phyloP scores from a whole-genome alignment of 73 alveolate genomes.

The Tetrahymena elliotti region DNA sequence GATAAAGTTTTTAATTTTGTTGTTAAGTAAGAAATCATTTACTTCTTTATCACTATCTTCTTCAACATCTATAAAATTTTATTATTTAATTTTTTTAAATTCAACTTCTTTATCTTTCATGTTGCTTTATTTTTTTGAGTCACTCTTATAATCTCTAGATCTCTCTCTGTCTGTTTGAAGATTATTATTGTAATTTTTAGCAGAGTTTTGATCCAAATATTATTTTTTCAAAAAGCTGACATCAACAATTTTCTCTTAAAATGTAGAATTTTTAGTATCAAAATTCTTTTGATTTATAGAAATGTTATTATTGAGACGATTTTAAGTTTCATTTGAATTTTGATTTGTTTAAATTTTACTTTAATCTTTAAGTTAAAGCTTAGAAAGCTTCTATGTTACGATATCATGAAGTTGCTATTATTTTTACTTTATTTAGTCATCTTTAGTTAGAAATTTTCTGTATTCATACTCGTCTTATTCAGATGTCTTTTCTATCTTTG shows the following conservation, averaged over 20 bases:
- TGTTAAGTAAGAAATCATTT: background rate
- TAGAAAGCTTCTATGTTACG: background rate
- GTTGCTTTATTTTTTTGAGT: background rate
- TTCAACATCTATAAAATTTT: background rate
- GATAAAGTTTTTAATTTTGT: background rate
- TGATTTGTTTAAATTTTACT: background rate
- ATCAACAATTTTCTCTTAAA: background rate
- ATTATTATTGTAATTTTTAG: background rate
- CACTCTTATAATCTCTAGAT: background rate
- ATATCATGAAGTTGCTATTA: background rate
- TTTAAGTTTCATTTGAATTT: background rate
- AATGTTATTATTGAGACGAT: too few species aligned
- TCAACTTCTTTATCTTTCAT: background rate
- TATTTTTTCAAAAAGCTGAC: background rate
- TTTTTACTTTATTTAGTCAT: background rate
- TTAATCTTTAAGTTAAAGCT: background rate
- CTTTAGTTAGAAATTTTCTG: background rate
- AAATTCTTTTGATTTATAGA: background rate
- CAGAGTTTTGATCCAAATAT: background rate
- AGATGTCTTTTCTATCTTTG: background rate
- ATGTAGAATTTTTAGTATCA: background rate
- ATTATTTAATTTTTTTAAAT: background rate
- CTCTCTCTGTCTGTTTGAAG: background rate
- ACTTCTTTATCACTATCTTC: background rate
- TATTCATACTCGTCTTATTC: background rate